Conservation (phyloP, 2,329 filamentous ascomycete genomes). For the Emericellopsis atlantica region DNA sequence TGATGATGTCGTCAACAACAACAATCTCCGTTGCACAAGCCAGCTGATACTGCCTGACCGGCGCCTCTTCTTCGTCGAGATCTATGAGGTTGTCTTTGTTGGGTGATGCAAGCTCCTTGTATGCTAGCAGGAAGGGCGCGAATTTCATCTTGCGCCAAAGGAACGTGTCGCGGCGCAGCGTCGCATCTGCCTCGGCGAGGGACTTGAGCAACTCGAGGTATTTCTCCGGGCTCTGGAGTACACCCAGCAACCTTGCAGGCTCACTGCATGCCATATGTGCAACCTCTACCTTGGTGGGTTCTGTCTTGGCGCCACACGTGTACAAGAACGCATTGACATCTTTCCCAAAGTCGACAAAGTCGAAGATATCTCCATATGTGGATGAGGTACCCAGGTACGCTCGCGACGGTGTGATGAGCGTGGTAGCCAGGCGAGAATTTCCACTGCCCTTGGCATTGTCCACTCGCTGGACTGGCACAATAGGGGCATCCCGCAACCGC, state of each 20-base stretch:
- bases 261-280: constrained; percentile 74
- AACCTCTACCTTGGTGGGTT: constrained; percentile 79
- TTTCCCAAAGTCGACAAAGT: constrained; percentile 87
- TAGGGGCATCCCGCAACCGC: constrained; percentile 49
- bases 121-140: constrained; percentile 71
- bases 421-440: constrained; percentile 20
- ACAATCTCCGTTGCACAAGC: constrained; percentile 60
- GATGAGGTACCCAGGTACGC: constrained; percentile 67
- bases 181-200: constrained; percentile 58
- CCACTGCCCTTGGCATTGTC: constrained; percentile 18
- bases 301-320: constrained; percentile 79
- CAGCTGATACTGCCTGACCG: constrained; percentile 69
- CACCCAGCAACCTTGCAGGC: constrained; percentile 67
- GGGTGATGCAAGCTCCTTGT: constrained; percentile 51
- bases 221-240: constrained; percentile 70
- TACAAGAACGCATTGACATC: constrained; percentile 83
- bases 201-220: constrained; percentile 75
- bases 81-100: constrained; percentile 32
- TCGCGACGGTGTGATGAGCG: constrained; percentile 49
- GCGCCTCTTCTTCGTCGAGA: constrained; percentile 48
- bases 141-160: constrained; percentile 65
- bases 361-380: constrained; percentile 79
- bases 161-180: constrained; percentile 65
- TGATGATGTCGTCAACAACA: constrained; percentile 77
- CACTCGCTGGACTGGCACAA: constrained; percentile 53